phyloP scores from a whole-genome alignment of 495 filamentous ascomycete genomes.

The Penicillium turbatum region DNA sequence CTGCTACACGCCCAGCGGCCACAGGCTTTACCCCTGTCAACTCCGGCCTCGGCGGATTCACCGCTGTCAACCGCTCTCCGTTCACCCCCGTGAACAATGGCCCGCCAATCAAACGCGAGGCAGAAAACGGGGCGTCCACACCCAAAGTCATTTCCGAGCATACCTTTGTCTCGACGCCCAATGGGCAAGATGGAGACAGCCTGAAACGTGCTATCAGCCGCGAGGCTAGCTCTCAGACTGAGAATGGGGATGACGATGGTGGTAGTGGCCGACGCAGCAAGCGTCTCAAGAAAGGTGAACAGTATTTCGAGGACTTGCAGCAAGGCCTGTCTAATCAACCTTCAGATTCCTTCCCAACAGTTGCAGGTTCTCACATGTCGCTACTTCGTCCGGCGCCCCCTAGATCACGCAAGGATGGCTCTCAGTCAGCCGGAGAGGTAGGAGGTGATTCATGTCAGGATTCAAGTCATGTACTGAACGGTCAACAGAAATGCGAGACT shows the following conservation, averaged over 20 bases:
- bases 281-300: constrained; percentile 84
- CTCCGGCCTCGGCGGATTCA: constrained; percentile 61
- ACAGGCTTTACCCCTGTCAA: constrained; percentile 84
- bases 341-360: constrained; percentile 78
- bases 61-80: constrained; percentile 61
- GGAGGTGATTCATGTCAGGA: constrained; percentile 6
- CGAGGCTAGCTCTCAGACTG: constrained; percentile 62
- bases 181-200: constrained; percentile 53
- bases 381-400: constrained; percentile 78
- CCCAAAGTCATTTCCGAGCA: constrained; percentile 41
- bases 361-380: constrained; percentile 96
- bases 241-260: constrained; percentile 61
- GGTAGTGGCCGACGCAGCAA: constrained; percentile 82
- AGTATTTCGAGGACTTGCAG: constrained; percentile 7
- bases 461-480: constrained; percentile 8
- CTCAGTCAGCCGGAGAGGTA: constrained; percentile 72
- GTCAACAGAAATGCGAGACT: constrained; percentile 70
- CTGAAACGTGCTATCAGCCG: constrained; percentile 82
- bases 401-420: constrained; percentile 63
- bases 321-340: constrained; percentile 13
- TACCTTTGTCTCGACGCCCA: constrained; percentile 40
- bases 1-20: constrained; percentile 39
- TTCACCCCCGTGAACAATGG: constrained; percentile 52
- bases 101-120: constrained; percentile 46
- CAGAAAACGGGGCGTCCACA: constrained; percentile 43